Evolutionary conservation across 768 basidiomycete genomes (phyloP).

Genomic region (Kwoniella mangroviensis): DNA sequence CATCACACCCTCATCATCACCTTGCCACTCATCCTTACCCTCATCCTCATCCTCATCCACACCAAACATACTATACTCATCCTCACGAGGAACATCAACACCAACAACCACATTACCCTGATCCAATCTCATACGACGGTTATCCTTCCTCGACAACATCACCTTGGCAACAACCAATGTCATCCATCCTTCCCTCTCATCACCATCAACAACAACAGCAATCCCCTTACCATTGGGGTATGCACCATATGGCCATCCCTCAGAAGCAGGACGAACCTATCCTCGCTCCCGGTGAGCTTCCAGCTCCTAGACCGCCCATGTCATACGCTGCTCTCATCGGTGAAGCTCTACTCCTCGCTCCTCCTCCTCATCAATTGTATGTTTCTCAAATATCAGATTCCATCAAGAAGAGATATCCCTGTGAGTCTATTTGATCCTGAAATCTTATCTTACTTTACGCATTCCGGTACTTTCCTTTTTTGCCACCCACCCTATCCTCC

Average conservation of each 20-base stretch:
- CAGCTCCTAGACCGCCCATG: slow-evolving; percentile 49
- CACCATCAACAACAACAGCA: slow-evolving; percentile 19
- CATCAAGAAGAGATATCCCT: slow-evolving; percentile 52
- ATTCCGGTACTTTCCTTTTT: neutral
- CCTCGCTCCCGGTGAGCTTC: slow-evolving; percentile 50
- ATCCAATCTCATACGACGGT: slow-evolving; percentile 4
- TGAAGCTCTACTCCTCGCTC: slow-evolving; percentile 49
- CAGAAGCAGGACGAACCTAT: slow-evolving; percentile 48
- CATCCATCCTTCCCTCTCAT: slow-evolving; percentile 12
- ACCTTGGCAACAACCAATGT: slow-evolving; percentile 13
- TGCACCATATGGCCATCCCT: slow-evolving; percentile 31
- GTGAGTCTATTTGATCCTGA: slow-evolving; percentile 34
- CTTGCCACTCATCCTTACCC: slow-evolving; percentile 20
- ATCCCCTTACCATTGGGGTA: slow-evolving; percentile 28
- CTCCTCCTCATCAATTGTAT: slow-evolving; percentile 52
- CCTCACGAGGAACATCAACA: slow-evolving; percentile 10
- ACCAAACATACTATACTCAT: slow-evolving; percentile 7
- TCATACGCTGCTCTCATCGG: slow-evolving; percentile 56
- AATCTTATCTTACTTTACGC: neutral
- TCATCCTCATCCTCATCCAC: slow-evolving; percentile 16
- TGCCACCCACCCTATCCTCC: neutral
- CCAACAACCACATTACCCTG: slow-evolving; percentile 7
- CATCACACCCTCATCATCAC: neutral
- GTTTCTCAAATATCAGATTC: slow-evolving; percentile 54
- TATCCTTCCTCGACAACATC: slow-evolving; percentile 15